phyloP scores from a whole-genome alignment of 2,329 filamentous ascomycete genomes.

The Aspergillus sp. region DNA sequence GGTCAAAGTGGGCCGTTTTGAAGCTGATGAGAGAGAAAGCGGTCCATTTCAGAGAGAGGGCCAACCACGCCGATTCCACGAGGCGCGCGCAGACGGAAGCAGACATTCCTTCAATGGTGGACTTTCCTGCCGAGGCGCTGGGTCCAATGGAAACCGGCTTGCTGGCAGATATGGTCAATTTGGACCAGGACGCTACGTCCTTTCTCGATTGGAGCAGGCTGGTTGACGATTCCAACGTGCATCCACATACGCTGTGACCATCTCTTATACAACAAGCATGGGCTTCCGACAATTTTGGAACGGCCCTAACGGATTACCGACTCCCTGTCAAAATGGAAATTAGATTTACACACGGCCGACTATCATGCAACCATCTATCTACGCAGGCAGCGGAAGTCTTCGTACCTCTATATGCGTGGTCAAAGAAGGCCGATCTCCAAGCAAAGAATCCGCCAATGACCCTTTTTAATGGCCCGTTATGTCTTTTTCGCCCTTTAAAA shows the following conservation, averaged over 20 bases:
- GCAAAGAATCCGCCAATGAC: no score
- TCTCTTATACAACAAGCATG: no score
- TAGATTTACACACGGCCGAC: no score
- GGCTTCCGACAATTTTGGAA: no score
- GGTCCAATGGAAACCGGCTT: background rate
- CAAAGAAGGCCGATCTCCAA: no score
- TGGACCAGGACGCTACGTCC: background rate
- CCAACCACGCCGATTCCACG: background rate
- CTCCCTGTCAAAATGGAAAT: no score
- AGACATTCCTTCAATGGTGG: background rate
- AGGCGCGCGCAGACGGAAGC: background rate
- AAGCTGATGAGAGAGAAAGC: background rate
- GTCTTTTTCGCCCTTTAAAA: no score
- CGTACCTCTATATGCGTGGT: no score
- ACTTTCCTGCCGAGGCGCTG: background rate
- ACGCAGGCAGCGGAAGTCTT: no score
- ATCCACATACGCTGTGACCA: background rate
- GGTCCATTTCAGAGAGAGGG: background rate
- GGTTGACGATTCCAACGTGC: background rate
- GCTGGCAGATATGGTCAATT: background rate
- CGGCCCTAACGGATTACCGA: no score
- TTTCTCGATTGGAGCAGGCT: background rate
- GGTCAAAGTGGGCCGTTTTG: background rate
- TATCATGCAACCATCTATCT: no score
- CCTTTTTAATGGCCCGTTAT: no score